Conservation (phyloP, 1,284 basidiomycete species). For the Vanrija pseudolonga region DNA sequence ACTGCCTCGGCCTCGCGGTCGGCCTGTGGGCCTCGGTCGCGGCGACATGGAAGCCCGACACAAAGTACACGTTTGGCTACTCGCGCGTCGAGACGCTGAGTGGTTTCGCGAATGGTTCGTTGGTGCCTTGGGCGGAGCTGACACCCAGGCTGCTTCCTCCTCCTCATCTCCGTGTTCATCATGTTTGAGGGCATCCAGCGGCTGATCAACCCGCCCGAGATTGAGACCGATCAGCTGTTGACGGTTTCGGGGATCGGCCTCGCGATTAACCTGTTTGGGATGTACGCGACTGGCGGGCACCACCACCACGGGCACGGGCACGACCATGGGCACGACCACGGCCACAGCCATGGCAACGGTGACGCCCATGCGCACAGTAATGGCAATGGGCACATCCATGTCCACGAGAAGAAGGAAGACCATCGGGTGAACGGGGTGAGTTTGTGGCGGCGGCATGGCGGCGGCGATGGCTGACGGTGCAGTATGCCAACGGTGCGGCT, state of each 20-base stretch:
- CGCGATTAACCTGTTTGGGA: constrained; percentile 93
- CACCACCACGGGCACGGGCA: constrained; percentile 64
- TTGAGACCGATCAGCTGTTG: constrained; percentile 92
- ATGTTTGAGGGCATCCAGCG: constrained; percentile 96
- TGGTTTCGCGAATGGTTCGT: constrained; percentile 89
- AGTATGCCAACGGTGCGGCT: constrained; percentile 1
- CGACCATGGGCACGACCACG: constrained; percentile 48
- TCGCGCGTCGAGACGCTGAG: constrained; percentile 98
- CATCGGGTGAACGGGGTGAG: constrained; percentile 41
- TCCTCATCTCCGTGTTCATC: constrained; percentile 96
- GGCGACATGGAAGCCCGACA: constrained; percentile 94
- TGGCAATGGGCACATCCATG: constrained; percentile 58
- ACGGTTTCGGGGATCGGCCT: constrained; percentile 85
- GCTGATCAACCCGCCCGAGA: constrained; percentile 91
- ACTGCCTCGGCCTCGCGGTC: constrained; percentile 95
- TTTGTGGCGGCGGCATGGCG: too few relatives aligned
- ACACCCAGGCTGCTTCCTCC: constrained; percentile 64
- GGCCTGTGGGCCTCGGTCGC: constrained; percentile 95
- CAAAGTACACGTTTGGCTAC: constrained; percentile 93
- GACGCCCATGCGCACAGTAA: constrained; percentile 18
- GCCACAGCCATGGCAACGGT: constrained; percentile 18
- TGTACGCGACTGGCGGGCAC: constrained; percentile 98
- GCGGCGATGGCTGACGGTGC: not conserved
- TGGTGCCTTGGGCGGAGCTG: not conserved
- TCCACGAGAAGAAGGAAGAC: constrained; percentile 42